A percentile compares a stretch with the other conserved stretches of the same genome.
These are phyloP conservation scores for Paracamarosporium sp. DNA, from an alignment of 2,329 filamentous ascomycete species.

Conservation along the genomic window DNA sequence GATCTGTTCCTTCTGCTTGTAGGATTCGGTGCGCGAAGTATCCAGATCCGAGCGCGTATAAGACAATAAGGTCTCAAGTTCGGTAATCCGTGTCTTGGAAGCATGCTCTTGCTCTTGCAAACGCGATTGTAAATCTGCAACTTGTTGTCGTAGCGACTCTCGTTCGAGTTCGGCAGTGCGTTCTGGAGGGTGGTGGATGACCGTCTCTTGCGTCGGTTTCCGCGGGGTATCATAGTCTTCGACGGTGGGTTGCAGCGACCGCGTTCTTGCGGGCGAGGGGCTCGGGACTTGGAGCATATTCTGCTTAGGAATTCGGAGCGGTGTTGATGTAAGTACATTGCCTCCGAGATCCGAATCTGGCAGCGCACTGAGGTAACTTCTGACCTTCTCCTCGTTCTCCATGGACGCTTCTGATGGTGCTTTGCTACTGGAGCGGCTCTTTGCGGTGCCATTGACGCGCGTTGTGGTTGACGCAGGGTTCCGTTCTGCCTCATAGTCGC, in stretches of 20 bases:
- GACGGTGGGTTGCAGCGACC: conserved; percentile 43
- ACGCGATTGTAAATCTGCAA: conserved; percentile 31
- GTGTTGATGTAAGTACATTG: conserved; percentile 32
- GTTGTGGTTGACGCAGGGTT: conserved; percentile 27
- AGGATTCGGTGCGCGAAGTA: conserved; percentile 31
- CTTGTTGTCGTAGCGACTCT: conserved; percentile 20
- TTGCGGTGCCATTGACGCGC: conserved; percentile 30
- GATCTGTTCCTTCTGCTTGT: conserved; percentile 36
- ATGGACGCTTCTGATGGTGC: conserved; percentile 40
- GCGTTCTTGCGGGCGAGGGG: conserved; percentile 32
- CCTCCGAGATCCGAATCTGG: conserved; percentile 41
- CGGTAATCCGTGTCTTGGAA: conserved; percentile 38
- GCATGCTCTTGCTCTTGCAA: conserved; percentile 36
- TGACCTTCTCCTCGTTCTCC: conserved; percentile 47
- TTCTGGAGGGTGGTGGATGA: conserved; percentile 37
- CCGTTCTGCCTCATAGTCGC: conserved; percentile 1
- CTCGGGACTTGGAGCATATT: conserved; percentile 37
- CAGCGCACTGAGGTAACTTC: conserved; percentile 46
- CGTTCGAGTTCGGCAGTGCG: conserved; percentile 16
- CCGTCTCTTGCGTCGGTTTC: conserved; percentile 43
- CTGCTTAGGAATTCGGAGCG: conserved; percentile 29
- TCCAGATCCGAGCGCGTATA: conserved; percentile 44
- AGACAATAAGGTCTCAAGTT: conserved; percentile 43
- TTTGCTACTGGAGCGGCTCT: conserved; percentile 27
- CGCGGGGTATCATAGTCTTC: conserved; percentile 46